Conservation (phyloP, 306 rosid species). For the Nissolia schottii region DNA sequence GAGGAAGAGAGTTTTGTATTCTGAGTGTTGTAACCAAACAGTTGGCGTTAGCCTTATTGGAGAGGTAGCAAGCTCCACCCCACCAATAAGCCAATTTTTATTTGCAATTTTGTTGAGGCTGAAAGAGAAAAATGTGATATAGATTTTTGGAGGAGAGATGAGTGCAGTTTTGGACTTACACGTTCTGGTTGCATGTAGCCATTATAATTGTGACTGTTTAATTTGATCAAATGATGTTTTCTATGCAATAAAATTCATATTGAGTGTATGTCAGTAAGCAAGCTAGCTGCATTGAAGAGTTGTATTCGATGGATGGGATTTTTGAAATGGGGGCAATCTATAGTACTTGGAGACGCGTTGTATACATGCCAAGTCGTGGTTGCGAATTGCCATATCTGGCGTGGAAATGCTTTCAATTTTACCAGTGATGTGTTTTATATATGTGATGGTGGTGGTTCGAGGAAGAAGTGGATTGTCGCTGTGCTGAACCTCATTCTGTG, state of each 20-base stretch:
- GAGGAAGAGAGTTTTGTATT: slow-evolving; percentile 92
- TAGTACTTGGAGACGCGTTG: background rate
- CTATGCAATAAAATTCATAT: background rate
- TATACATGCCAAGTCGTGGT: background rate
- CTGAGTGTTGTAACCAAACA: slow-evolving; percentile 29
- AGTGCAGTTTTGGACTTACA: slow-evolving; percentile 25
- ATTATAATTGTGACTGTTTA: background rate
- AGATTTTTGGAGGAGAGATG: slow-evolving; percentile 9
- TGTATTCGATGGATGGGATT: background rate
- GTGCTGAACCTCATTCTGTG: no score
- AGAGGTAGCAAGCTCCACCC: slow-evolving; percentile 2
- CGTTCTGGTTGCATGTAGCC: background rate
- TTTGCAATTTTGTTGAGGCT: slow-evolving; percentile 10
- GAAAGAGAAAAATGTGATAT: background rate
- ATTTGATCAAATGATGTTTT: background rate
- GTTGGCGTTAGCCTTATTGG: slow-evolving; percentile 31
- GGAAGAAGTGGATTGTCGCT: no score
- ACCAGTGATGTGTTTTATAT: no score
- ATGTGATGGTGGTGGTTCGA: no score
- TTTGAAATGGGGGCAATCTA: background rate
- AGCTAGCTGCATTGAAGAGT: background rate
- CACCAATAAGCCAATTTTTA: background rate
- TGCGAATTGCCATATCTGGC: background rate
- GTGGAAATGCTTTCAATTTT: background rate
- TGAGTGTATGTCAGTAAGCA: background rate